phyloP scores from a whole-genome alignment of 139 green algal species.

The Coelastrella sp. region DNA sequence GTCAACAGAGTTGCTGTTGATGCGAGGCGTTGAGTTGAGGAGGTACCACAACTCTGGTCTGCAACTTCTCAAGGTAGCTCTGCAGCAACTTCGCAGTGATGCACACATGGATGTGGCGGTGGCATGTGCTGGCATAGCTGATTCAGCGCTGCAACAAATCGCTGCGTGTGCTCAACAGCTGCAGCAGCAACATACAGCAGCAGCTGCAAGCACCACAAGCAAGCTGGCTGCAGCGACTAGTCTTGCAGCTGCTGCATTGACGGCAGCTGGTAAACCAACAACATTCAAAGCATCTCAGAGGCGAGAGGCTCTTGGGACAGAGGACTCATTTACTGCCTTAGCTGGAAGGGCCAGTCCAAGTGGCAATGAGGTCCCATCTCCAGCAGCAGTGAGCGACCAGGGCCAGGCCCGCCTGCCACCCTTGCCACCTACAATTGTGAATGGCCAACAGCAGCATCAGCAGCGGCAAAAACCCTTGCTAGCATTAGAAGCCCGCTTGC shows the following conservation, averaged over 20 bases:
- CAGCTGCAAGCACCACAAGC: background rate
- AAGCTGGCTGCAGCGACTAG: background rate
- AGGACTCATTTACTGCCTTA: slow-evolving; percentile 10
- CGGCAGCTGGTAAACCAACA: background rate
- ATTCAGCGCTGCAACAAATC: background rate
- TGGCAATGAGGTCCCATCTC: background rate
- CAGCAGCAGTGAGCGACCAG: background rate
- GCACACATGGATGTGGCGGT: slow-evolving; percentile 44
- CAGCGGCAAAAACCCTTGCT: slow-evolving; percentile 11
- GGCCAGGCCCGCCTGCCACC: background rate
- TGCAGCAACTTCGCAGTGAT: slow-evolving; percentile 27
- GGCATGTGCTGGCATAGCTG: slow-evolving; percentile 9
- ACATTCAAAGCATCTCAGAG: background rate
- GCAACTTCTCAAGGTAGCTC: slow-evolving; percentile 40
- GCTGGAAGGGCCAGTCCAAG: background rate
- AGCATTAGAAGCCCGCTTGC: slow-evolving; percentile 16
- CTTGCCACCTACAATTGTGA: background rate
- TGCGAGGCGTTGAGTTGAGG: slow-evolving; percentile 28
- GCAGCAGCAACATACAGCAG: background rate
- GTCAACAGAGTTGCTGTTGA: slow-evolving; percentile 5
- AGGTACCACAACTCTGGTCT: background rate
- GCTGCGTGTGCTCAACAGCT: slow-evolving; percentile 13
- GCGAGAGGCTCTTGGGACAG: background rate
- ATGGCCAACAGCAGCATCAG: slow-evolving; percentile 20
- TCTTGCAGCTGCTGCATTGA: background rate